A percentile compares a stretch with the other conserved stretches of the same genome.
Conservation (phyloP, 2,329 filamentous ascomycete genomes). For the Aspergillus awamori region DNA sequence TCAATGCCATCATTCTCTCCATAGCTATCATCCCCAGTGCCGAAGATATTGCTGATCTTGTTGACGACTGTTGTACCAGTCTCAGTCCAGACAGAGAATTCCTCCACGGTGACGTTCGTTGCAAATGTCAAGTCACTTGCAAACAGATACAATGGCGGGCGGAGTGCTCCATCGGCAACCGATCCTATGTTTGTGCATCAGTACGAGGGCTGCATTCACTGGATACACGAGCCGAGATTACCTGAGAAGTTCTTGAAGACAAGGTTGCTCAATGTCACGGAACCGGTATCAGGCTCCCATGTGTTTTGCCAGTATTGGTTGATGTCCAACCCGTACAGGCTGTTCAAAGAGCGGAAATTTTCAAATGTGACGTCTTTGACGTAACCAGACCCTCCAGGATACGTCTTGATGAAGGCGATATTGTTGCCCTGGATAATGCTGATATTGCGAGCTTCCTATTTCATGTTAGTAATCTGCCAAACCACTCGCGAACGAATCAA, state of each 20-base stretch:
- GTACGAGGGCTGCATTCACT: not conserved
- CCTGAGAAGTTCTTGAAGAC: slow-evolving; percentile 31
- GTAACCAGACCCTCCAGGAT: slow-evolving; percentile 42
- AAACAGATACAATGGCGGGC: slow-evolving; percentile 35
- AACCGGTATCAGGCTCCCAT: slow-evolving; percentile 26
- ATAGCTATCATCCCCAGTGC: slow-evolving; percentile 33
- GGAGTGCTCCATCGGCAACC: slow-evolving; percentile 32
- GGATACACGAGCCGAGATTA: not conserved
- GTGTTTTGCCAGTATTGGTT: slow-evolving; percentile 34
- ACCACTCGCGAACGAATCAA: not conserved
- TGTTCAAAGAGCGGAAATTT: slow-evolving; percentile 30
- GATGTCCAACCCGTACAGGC: slow-evolving; percentile 28
- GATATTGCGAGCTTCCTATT: slow-evolving; percentile 39
- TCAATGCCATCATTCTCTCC: not conserved
- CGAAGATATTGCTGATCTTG: slow-evolving; percentile 41
- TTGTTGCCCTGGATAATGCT: slow-evolving; percentile 43
- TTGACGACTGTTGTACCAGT: slow-evolving; percentile 27
- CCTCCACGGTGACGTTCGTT: slow-evolving; percentile 35
- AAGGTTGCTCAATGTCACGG: slow-evolving; percentile 28
- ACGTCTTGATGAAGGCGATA: slow-evolving; percentile 46
- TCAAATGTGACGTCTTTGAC: slow-evolving; percentile 40
- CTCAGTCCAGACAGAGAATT: slow-evolving; percentile 43
- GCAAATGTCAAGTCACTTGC: slow-evolving; percentile 38
- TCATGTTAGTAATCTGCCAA: not conserved
- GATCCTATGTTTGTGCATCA: slow-evolving; percentile 26